Evolutionary conservation across 1,284 basidiomycete genomes (phyloP).

Genomic region (Vanrija humicola): DNA sequence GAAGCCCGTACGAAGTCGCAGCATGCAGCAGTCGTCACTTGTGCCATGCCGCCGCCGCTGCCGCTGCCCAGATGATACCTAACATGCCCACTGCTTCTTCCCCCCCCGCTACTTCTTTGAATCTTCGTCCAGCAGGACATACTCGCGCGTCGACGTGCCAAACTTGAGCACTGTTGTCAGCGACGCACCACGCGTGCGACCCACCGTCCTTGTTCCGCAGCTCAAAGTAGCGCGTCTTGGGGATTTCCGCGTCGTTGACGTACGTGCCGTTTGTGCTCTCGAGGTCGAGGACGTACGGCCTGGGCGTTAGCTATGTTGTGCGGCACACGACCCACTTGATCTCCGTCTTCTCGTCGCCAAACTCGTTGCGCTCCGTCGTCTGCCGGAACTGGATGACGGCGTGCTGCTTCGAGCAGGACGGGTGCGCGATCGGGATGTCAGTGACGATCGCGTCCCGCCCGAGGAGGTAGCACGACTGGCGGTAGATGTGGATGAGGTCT

Average conservation of each 20-base stretch:
- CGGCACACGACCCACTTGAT: conserved; percentile 60
- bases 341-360: conserved; percentile 67
- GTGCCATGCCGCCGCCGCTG: too few species aligned
- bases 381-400: conserved; percentile 92
- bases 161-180: conserved; percentile 75
- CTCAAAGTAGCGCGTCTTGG: conserved; percentile 85
- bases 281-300: conserved; percentile 92
- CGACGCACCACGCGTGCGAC: conserved; percentile 29
- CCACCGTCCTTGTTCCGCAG: conserved; percentile 78
- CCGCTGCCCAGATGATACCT: too few species aligned
- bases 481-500: conserved; percentile 86
- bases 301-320: conserved; percentile 35
- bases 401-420: conserved; percentile 97
- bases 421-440: conserved; percentile 89
- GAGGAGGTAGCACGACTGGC: conserved; percentile 90
- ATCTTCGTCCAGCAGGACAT: conserved; percentile 81
- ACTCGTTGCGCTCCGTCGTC: conserved; percentile 81
- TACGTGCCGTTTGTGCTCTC: conserved; percentile 93
- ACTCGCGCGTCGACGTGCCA: conserved; percentile 78
- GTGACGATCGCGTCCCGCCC: conserved; percentile 80
- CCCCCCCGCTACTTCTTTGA: conserved; percentile 35
- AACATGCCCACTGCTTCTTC: not conserved
- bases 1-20: too few species aligned
- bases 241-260: conserved; percentile 83
- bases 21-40: too few species aligned